Evolutionary conservation across 495 filamentous ascomycete genomes (phyloP).

Genomic region (Copromyces sp.): DNA sequence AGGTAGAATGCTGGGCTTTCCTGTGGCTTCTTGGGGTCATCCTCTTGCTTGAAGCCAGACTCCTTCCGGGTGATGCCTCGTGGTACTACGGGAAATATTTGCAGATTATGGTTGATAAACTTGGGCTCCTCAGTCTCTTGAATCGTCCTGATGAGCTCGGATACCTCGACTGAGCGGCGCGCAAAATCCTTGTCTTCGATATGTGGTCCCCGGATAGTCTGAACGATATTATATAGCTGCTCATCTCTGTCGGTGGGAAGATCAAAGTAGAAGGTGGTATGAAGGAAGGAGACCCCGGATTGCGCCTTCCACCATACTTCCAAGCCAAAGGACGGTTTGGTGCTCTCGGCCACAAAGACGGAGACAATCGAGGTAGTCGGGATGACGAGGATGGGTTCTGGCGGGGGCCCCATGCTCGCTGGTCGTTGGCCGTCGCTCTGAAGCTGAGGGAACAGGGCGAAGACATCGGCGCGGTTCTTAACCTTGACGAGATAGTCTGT

Average conservation of each 20-base stretch:
- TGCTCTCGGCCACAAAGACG: constrained; percentile 70
- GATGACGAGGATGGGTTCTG: constrained; percentile 32
- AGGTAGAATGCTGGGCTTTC: constrained; percentile 83
- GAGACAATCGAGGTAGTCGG: constrained; percentile 67
- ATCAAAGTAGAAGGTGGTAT: constrained; percentile 54
- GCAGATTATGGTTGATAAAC: constrained; percentile 59
- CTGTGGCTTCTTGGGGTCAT: constrained; percentile 46
- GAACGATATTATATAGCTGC: constrained; percentile 62
- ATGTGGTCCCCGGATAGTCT: constrained; percentile 39
- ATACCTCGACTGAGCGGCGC: constrained; percentile 35
- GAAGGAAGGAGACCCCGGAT: constrained; percentile 41
- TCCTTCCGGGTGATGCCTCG: constrained; percentile 45
- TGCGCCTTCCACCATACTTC: constrained; percentile 70
- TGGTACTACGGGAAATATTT: constrained; percentile 77
- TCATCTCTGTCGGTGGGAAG: constrained; percentile 64
- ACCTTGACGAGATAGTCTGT: constrained; percentile 73
- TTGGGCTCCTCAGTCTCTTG: constrained; percentile 56
- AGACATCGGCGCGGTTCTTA: constrained; percentile 58
- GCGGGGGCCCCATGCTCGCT: constrained; percentile 8
- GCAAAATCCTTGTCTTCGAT: constrained; percentile 31
- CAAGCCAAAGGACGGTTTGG: constrained; percentile 64
- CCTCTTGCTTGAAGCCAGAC: constrained; percentile 36
- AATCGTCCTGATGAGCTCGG: constrained; percentile 46
- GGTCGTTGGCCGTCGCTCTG: constrained; percentile 5
- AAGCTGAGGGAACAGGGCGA: constrained; percentile 29